phyloP scores from a whole-genome alignment of 108 stramenopile species.

The Pseudonitzschia multistriata region DNA sequence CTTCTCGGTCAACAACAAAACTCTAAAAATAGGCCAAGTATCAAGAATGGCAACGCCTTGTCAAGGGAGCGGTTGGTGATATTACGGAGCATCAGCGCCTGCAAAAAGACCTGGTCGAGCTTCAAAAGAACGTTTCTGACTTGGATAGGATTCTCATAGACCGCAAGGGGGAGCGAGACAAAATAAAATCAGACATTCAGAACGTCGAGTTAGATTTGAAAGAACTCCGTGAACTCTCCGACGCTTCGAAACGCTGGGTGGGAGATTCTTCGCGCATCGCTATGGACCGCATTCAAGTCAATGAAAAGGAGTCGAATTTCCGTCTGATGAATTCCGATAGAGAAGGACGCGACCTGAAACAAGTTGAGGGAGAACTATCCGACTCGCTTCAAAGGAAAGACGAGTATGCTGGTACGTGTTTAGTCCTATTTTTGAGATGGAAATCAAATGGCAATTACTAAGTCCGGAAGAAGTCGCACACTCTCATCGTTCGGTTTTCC shows the following conservation, averaged over 20 bases:
- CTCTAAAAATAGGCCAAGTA: constrained; percentile 31
- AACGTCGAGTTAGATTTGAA: constrained; percentile 27
- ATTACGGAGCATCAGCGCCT: constrained; percentile 48
- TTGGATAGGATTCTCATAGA: constrained; percentile 34
- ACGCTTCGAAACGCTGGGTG: constrained; percentile 49
- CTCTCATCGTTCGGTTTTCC: too few species aligned
- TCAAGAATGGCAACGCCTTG: constrained; percentile 40
- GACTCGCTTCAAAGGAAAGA: constrained; percentile 54
- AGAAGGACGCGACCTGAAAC: constrained; percentile 55
- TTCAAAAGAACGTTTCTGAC: constrained; percentile 40
- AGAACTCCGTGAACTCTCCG: constrained; percentile 52
- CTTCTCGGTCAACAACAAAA: background rate
- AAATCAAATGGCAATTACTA: too few species aligned
- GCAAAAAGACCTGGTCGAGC: constrained; percentile 51
- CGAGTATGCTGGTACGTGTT: constrained; percentile 29
- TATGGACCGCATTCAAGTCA: constrained; percentile 44
- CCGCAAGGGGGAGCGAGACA: constrained; percentile 29
- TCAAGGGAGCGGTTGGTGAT: constrained; percentile 34
- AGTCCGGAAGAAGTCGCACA: too few species aligned
- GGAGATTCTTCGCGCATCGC: constrained; percentile 36
- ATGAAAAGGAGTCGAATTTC: constrained; percentile 52
- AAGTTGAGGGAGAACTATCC: constrained; percentile 58
- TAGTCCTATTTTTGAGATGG: background rate
- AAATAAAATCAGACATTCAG: constrained; percentile 25
- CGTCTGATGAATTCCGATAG: constrained; percentile 28